Percentiles rank a stretch among this genome's conserved stretches.
Conservation (phyloP, 345 rosid genomes). For the Aquilaria yunnanensis region DNA sequence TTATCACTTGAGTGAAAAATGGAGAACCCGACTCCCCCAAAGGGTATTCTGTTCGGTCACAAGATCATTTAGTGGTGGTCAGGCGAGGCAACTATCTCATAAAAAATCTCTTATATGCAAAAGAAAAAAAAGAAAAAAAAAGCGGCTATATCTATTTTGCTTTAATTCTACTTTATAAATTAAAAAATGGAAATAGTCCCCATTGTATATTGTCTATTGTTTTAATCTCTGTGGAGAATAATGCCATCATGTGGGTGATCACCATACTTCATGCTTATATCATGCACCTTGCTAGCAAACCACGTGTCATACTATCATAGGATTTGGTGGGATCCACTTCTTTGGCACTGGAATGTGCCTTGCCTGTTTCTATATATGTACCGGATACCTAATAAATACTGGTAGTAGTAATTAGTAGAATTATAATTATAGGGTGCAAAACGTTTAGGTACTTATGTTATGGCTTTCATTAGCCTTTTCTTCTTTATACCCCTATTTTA, state of each 20-base stretch:
- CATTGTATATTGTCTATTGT: too few species aligned
- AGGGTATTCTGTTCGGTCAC: too few species aligned
- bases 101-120: too few species aligned
- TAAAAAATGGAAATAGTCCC: too few species aligned
- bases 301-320: slow-evolving; percentile 44
- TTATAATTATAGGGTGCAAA: not conserved
- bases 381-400: slow-evolving; percentile 6
- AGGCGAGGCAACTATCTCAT: too few species aligned
- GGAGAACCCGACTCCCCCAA: too few species aligned
- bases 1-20: too few species aligned
- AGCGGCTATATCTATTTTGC: too few species aligned
- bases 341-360: slow-evolving; percentile 22
- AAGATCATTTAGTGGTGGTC: too few species aligned
- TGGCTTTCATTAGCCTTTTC: not conserved
- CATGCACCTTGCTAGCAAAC: slow-evolving; percentile 39
- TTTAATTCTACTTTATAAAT: too few species aligned
- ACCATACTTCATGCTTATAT: slow-evolving; percentile 60
- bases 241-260: slow-evolving; percentile 12
- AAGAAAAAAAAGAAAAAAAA: too few species aligned
- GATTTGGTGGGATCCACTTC: slow-evolving; percentile 39
- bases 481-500: not conserved
- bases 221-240: not conserved
- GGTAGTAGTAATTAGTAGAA: slow-evolving; percentile 19
- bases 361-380: not conserved
- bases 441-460: not conserved